These are phyloP conservation scores for Alternaria sp. DNA, from an alignment of 2,329 filamentous ascomycete genomes.

Conservation along the genomic window DNA sequence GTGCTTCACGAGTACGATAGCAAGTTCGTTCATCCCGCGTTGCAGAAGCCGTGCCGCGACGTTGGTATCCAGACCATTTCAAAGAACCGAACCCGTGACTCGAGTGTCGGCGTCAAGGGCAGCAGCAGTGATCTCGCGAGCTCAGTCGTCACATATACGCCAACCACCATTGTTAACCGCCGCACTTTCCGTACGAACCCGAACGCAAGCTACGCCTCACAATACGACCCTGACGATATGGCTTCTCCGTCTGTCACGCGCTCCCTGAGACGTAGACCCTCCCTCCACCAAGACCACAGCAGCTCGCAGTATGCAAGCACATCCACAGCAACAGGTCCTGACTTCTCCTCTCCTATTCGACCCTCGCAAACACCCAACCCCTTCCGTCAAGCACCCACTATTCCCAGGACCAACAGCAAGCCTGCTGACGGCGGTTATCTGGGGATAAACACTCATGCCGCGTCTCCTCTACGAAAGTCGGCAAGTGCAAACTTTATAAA, in stretches of 20 bases:
- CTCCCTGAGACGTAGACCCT: conserved; percentile 38
- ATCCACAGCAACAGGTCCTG: conserved; percentile 48
- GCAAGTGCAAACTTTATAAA: conserved; percentile 65
- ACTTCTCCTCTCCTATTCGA: conserved; percentile 59
- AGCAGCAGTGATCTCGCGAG: conserved; percentile 54
- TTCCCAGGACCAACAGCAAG: conserved; percentile 57
- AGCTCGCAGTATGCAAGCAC: conserved; percentile 48
- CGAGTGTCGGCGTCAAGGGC: conserved; percentile 51
- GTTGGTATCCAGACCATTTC: conserved; percentile 79
- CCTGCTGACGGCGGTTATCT: conserved; percentile 75
- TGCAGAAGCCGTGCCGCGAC: conserved; percentile 81
- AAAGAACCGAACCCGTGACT: conserved; percentile 43
- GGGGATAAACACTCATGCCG: conserved; percentile 80
- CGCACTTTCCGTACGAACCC: conserved; percentile 82
- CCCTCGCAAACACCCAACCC: conserved; percentile 55
- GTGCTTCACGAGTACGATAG: conserved; percentile 95
- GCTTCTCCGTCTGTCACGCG: conserved; percentile 24
- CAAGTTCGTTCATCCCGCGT: conserved; percentile 90
- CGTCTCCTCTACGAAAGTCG: conserved; percentile 84
- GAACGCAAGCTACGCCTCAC: conserved; percentile 80
- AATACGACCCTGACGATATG: conserved; percentile 74
- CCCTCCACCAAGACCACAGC: conserved; percentile 29
- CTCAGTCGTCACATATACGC: conserved; percentile 70
- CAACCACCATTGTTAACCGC: conserved; percentile 70
- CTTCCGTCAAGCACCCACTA: conserved; percentile 61